Evolutionary conservation across 2,329 filamentous ascomycete genomes (phyloP), one percentile per base, ranked within the genome.

Genomic region (Alternaria brassicae): DNA sequence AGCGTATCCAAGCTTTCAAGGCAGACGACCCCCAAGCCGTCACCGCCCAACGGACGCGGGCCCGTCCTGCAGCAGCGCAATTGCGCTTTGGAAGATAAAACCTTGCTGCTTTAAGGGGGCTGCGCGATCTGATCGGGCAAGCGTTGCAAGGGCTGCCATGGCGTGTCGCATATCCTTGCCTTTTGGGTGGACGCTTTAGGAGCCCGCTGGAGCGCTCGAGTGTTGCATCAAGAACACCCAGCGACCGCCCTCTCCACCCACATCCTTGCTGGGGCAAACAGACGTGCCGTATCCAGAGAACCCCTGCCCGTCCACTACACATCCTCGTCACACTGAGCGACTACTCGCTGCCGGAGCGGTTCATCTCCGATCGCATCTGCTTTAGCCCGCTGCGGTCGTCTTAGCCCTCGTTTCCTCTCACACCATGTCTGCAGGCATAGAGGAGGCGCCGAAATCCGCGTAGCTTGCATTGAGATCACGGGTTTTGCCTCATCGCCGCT

Each of bases 361-460:
- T 69, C 70, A 77, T 78, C 74, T 78, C 76, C 76, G 76, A 77
- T 77, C 75, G 70, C 70, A 73, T 76, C 71, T 70, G 68, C 63
- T 63, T 60, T 67, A 64, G 66, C 65, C 65, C 56, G 56, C 55
- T 57, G 39, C 50, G 61, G 53, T 55, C 56, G 62, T 41, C 61
- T 62, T 68, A 63, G 57, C 60, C 51, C 51, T 67, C 61, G 63
- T 68, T 62, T 65, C 62, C 61, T 65, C 56, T 65, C 69, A 66
- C 67, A 66, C 69, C 70, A 69, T 70, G 63, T 63, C 52, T 68
- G 66, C 65, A 61, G 50, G 56, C 66, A 49, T 60, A 54, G 49
- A 57, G 45, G 51, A 61, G 60, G 62, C 67, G 63, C 64, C 67
- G 67, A 66, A 57, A 55, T 66, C 62, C 65, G 60, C 58, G 56